Evolutionary conservation across 345 rosid species (phyloP).

Genomic region (Excoecaria agallocha): DNA sequence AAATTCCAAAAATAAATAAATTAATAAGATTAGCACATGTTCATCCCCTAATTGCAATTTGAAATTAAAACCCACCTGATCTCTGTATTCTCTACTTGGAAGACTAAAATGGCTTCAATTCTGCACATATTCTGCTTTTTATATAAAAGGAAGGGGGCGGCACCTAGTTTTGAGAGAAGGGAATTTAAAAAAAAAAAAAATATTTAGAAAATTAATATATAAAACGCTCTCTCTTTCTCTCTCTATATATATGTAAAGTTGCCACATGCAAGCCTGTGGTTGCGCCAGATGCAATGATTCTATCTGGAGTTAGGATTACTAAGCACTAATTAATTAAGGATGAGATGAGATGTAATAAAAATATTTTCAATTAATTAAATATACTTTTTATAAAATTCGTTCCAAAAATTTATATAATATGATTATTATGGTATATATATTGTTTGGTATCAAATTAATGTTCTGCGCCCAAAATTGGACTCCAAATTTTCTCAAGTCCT

Average conservation of each 20-base stretch:
- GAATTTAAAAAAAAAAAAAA: background rate
- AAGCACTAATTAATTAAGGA: background rate
- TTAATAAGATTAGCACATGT: constrained; percentile 15
- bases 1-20: too few species aligned
- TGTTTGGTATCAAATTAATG: too few species aligned
- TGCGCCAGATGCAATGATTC: constrained; percentile 50
- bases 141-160: constrained; percentile 29
- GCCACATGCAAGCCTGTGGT: constrained; percentile 42
- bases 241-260: background rate
- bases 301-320: constrained; percentile 25
- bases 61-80: constrained; percentile 14
- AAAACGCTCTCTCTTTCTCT: too few species aligned
- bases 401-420: too few species aligned
- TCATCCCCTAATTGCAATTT: constrained; percentile 17
- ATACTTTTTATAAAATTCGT: too few species aligned
- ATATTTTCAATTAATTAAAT: too few species aligned
- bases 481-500: too few species aligned
- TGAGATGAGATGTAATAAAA: background rate
- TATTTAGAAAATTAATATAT: background rate
- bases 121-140: background rate
- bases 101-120: constrained; percentile 31
- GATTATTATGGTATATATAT: too few species aligned
- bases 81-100: constrained; percentile 13
- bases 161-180: constrained; percentile 31
- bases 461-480: too few species aligned